Conservation (phyloP, 2,329 filamentous ascomycete genomes). For the Sarocladium brachiariae region DNA sequence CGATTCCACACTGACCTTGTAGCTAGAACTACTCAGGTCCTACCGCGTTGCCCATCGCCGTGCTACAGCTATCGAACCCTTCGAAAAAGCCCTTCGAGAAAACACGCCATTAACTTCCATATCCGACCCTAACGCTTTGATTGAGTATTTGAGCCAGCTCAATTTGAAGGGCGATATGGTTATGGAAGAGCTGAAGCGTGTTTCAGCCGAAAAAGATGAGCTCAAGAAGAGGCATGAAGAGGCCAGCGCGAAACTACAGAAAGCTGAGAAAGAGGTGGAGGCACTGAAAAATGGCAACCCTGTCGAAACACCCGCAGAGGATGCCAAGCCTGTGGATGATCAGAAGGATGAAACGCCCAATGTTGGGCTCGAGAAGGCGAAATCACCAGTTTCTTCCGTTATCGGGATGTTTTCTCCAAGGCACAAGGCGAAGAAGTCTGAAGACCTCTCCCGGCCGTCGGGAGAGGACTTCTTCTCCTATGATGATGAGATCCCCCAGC, state of each 20-base stretch:
- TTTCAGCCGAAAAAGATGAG: slow-evolving; percentile 74
- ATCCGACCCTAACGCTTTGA: slow-evolving; percentile 71
- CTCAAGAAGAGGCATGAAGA: slow-evolving; percentile 71
- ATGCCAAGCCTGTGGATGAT: slow-evolving; percentile 20
- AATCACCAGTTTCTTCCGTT: slow-evolving; percentile 41
- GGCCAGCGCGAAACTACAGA: slow-evolving; percentile 54
- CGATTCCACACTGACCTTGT: slow-evolving; percentile 11
- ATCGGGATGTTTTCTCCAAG: slow-evolving; percentile 43
- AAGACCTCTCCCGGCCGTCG: slow-evolving; percentile 17
- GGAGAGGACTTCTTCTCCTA: slow-evolving; percentile 81
- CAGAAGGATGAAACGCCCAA: slow-evolving; percentile 27
- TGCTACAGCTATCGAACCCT: slow-evolving; percentile 82
- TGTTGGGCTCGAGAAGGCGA: slow-evolving; percentile 23
- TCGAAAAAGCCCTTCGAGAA: slow-evolving; percentile 85
- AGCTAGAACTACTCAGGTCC: slow-evolving; percentile 73
- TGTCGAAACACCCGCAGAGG: not conserved
- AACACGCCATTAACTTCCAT: slow-evolving; percentile 90
- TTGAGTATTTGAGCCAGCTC: slow-evolving; percentile 85
- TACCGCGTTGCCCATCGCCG: slow-evolving; percentile 88
- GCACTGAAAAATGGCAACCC: slow-evolving; percentile 32
- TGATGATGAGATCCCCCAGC: slow-evolving; percentile 74
- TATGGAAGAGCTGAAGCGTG: slow-evolving; percentile 83
- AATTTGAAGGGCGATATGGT: slow-evolving; percentile 87
- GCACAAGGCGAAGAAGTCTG: slow-evolving; percentile 30
- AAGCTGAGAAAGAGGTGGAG: slow-evolving; percentile 55